Percentiles rank a stretch among this genome's conserved stretches.
phyloP scores from a whole-genome alignment of 202 grass and related monocot genomes.

The Setaria viridis region DNA sequence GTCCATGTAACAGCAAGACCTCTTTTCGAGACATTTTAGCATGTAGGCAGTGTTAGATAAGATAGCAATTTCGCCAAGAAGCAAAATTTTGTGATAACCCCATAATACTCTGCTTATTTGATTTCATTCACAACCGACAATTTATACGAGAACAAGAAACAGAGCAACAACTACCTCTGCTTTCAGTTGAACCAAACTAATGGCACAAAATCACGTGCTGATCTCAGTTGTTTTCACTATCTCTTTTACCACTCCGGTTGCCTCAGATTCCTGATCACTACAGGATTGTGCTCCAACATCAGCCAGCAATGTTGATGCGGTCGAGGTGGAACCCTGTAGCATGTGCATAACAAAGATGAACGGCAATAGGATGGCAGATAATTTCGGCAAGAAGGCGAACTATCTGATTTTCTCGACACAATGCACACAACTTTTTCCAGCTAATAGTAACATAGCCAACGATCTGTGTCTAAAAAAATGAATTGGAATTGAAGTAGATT shows the following conservation, averaged over 20 bases:
- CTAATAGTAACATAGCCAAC: too few species aligned
- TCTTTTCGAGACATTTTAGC: background rate
- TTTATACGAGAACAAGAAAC: background rate
- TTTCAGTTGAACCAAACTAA: background rate
- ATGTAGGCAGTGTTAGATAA: background rate
- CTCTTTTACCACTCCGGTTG: background rate
- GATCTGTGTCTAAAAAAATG: background rate
- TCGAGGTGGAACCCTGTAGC: constrained; percentile 14
- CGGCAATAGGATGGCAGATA: background rate
- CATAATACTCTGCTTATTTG: constrained; percentile 33
- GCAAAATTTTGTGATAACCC: background rate
- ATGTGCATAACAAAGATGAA: background rate
- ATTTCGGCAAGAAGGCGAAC: background rate
- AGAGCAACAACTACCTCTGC: background rate
- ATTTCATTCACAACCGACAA: constrained; percentile 36
- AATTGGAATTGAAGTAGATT: background rate
- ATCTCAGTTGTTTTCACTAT: background rate
- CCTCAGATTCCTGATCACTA: background rate
- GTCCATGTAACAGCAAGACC: background rate
- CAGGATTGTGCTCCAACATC: background rate
- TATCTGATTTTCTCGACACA: background rate
- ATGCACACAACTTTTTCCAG: too few species aligned
- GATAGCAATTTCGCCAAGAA: background rate
- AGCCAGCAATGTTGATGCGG: background rate
- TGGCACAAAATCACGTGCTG: constrained; percentile 1